Evolutionary conservation across 352 stramenopile species (phyloP).

Genomic region (Pythium aquatile): DNA sequence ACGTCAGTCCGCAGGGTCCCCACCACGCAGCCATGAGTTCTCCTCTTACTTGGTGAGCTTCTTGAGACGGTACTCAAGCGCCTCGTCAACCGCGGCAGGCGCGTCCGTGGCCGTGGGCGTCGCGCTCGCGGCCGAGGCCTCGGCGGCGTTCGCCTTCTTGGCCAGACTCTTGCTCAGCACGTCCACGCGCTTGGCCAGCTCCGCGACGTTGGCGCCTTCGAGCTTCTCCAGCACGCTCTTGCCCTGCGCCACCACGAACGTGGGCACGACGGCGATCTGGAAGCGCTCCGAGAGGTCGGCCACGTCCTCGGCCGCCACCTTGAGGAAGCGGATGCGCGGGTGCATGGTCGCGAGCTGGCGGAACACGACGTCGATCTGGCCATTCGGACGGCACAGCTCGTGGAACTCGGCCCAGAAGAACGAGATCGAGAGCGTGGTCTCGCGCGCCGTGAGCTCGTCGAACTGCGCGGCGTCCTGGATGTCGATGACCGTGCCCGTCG

Average conservation of each 20-base stretch:
- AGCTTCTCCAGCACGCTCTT: slow-evolving; percentile 78
- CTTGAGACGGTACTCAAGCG: slow-evolving; percentile 72
- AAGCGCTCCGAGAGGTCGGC: slow-evolving; percentile 86
- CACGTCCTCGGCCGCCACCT: slow-evolving; percentile 83
- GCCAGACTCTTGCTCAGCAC: slow-evolving; percentile 80
- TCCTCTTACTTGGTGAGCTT: slow-evolving; percentile 70
- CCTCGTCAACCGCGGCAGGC: slow-evolving; percentile 44
- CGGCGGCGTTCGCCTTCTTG: slow-evolving; percentile 43
- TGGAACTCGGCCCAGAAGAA: slow-evolving; percentile 89
- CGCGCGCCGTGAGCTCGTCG: slow-evolving; percentile 69
- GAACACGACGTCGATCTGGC: slow-evolving; percentile 84
- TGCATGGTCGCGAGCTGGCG: slow-evolving; percentile 78
- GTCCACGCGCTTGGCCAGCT: slow-evolving; percentile 83
- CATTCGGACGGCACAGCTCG: slow-evolving; percentile 77
- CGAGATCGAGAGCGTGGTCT: slow-evolving; percentile 71
- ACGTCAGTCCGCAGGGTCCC: not conserved
- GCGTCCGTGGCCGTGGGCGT: slow-evolving; percentile 14
- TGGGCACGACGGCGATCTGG: slow-evolving; percentile 92
- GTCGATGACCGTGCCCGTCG: slow-evolving; percentile 59
- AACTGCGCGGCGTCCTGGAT: slow-evolving; percentile 75
- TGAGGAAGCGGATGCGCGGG: slow-evolving; percentile 82
- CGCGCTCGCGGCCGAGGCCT: slow-evolving; percentile 16
- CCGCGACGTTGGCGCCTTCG: slow-evolving; percentile 79
- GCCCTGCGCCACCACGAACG: slow-evolving; percentile 89
- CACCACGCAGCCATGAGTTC: not conserved